Evolutionary conservation across 495 filamentous ascomycete species (phyloP), one percentile per base, ranked within the genome.

Genomic region (Penicillium turbatum): DNA sequence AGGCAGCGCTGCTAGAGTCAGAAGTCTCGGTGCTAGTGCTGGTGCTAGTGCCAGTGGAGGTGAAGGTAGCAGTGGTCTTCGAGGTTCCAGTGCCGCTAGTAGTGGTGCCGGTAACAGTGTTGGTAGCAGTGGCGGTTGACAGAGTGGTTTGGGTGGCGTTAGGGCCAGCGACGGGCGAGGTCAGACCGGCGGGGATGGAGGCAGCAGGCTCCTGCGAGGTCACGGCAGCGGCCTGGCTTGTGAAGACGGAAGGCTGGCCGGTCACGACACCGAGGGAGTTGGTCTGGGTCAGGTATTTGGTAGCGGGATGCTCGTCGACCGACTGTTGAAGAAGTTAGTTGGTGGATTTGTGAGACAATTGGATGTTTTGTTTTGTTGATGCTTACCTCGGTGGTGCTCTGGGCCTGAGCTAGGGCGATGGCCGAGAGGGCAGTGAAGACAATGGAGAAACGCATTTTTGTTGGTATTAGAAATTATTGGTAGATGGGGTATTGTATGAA

Each of bases 261-360:
- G 82, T 85, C 31, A 82, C 73, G 24, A 82, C 79, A 57, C 80
- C 78, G 26, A 70, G 64, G 41, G 80, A 79, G 72, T 83, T 76
- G 57, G 79, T 82, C 69, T 75, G 37, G 30, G 70, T 73, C 35
- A 78, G 66, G 59, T 65, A 78, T 16, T 67, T 54, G 34, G 75
- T 79, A 43, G 61, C 65, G 6, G 72, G 72, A 72, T 78, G 21
- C 21, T 24, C 77, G 32, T 44, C 36, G 8, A 43, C 26, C 16
- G 50, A 41, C 37, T 35, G 30, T 39, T 21, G 5, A 10, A 21
- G 6, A 34, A 11, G 16, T 51, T 37, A 32, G 27, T 15, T 26
- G 2, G 17, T 19, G 31, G 42, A 40, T 17, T 44, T 10, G n/a
- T 35, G 29, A 9, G 15, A 27, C 11, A 13, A 8, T 15, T 2